These are phyloP conservation scores for Anisogramma anomala DNA, from an alignment of 2,329 filamentous ascomycete genomes.

Conservation along the genomic window DNA sequence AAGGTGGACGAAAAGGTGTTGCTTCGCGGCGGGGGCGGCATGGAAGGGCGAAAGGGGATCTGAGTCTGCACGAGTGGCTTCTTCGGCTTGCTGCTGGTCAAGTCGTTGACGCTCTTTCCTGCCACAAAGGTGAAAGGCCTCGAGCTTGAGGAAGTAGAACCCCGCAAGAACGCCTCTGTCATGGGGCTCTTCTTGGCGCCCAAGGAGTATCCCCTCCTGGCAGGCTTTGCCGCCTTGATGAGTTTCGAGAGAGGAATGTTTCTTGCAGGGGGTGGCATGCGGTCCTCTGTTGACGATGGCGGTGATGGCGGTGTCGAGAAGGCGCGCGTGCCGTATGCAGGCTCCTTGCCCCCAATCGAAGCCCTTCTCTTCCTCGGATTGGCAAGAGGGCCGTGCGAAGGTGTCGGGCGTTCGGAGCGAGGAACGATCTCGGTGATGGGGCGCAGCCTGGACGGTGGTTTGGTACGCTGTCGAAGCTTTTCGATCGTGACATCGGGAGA, in stretches of 20 bases:
- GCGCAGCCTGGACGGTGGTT: slow-evolving; percentile 1
- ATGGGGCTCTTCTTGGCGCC: slow-evolving; percentile 3
- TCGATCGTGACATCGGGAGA: slow-evolving; percentile 11
- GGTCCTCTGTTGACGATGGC: slow-evolving; percentile 10
- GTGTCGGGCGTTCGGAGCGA: not conserved
- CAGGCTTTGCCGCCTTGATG: slow-evolving; percentile 8
- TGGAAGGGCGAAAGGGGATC: slow-evolving; percentile 13
- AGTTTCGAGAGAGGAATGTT: slow-evolving; percentile 5
- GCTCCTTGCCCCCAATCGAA: slow-evolving; percentile 3
- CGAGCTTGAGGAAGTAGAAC: not conserved
- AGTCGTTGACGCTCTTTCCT: slow-evolving; percentile 9
- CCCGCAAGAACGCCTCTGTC: slow-evolving; percentile 3
- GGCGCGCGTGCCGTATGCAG: slow-evolving; percentile 5
- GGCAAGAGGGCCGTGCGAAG: slow-evolving; percentile 2
- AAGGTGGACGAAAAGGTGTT: slow-evolving; percentile 1
- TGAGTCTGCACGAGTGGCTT: slow-evolving; percentile 12
- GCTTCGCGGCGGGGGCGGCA: slow-evolving; percentile 3
- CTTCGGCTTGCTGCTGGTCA: slow-evolving; percentile 6
- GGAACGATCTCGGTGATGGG: slow-evolving; percentile 1
- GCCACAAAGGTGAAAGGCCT: slow-evolving; percentile 3
- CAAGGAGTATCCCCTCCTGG: slow-evolving; percentile 4
- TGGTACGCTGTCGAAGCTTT: slow-evolving; percentile 9
- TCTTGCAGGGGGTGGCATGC: slow-evolving; percentile 9
- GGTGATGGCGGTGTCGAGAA: slow-evolving; percentile 14
- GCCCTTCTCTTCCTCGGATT: slow-evolving; percentile 11